Evolutionary conservation across 208 protist genomes (phyloP).

Genomic region (Leishmania amazonensis): DNA sequence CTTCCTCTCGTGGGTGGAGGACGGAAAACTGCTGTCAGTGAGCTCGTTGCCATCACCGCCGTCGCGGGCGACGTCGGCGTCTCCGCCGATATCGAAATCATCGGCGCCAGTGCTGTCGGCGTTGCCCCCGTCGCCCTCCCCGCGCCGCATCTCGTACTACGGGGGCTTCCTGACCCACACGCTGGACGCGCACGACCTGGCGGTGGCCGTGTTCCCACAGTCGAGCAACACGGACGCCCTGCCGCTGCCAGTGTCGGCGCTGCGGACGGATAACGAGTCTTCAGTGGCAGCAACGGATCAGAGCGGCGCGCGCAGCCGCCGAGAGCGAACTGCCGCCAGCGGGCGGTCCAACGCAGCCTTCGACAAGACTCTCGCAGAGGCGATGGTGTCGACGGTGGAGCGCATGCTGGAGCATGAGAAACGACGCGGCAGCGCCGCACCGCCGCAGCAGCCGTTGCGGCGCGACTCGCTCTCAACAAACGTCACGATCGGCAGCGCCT

Average conservation of each 20-base stretch:
- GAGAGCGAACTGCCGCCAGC: not conserved
- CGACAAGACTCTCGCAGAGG: conserved; percentile 35
- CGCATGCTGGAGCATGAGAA: conserved; percentile 26
- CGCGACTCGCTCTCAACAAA: not conserved
- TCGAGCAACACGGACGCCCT: not conserved
- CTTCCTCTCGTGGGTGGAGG: not conserved
- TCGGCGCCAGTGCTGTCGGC: not conserved
- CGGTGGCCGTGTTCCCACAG: not conserved
- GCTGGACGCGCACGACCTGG: conserved; percentile 11
- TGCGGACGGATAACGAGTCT: not conserved
- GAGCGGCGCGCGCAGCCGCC: not conserved
- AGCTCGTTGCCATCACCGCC: not conserved
- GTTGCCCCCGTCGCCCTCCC: not conserved
- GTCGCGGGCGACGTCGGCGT: not conserved
- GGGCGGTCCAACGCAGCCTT: conserved; percentile 14
- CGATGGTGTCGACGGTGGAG: conserved; percentile 46
- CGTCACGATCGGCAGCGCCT: not conserved
- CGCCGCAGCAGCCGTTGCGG: not conserved
- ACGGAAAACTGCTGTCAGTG: not conserved
- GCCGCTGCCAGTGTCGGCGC: not conserved
- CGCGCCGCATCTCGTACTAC: conserved; percentile 30
- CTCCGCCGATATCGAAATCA: not conserved
- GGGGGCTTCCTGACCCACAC: conserved; percentile 26
- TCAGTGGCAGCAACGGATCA: no score
- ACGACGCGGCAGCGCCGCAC: conserved; percentile 7